Base-by-base conservation (phyloP, 352 stramenopile genomes). In the Phytopythium chamaehyphon region DNA sequence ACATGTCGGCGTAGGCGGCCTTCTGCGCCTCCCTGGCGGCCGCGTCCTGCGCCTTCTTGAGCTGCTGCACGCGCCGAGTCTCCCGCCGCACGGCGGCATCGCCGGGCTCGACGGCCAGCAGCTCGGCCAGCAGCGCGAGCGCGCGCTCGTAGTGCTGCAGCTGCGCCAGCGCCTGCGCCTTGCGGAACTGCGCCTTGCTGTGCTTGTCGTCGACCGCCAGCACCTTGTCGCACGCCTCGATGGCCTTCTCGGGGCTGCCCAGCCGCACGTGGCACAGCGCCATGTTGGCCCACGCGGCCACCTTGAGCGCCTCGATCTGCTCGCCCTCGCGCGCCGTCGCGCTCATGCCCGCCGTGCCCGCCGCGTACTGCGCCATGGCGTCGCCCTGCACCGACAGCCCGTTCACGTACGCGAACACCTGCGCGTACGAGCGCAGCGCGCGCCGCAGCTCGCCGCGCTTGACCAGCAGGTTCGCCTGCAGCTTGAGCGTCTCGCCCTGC, bases 321-420 rank as follows among this genome's bases (percentile, higher is more conserved):
- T 54, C 53, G 38, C 77, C 76, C 47, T 94, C 52, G 3, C 59
- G 67, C 8, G 50, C n/a, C 14, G 75, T 75, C 2, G 80, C 81
- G 46, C 62, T 79, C 69, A 90, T 78, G 50, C 76, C 67, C 4
- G 61, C 50, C 19, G 55, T 53, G 16, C 53, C 52, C 16, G 70
- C 62, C 15, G 75, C 67, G 64, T 94, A 94, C 63, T 86, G 73
- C 26, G 67, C 61, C 83, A 94, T 94, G 37, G 75, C 67, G 57
- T 94, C 83, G 28, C 81, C 81, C 21, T 83, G 57, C 44, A 83
- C 69, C 11, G 78, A 90, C 26, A 94, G 40, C 0, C 83, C 83
- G 55, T 92, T 94, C 33, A 94, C 69, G 52, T 92, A 94, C 33
- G 83, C 75, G 57, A 92, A 92, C 35, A 94, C 76, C 47, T 84